Evolutionary conservation across 1,284 basidiomycete genomes (phyloP), one percentile per base, ranked within the genome.

Genomic region (Grifola frondosa): DNA sequence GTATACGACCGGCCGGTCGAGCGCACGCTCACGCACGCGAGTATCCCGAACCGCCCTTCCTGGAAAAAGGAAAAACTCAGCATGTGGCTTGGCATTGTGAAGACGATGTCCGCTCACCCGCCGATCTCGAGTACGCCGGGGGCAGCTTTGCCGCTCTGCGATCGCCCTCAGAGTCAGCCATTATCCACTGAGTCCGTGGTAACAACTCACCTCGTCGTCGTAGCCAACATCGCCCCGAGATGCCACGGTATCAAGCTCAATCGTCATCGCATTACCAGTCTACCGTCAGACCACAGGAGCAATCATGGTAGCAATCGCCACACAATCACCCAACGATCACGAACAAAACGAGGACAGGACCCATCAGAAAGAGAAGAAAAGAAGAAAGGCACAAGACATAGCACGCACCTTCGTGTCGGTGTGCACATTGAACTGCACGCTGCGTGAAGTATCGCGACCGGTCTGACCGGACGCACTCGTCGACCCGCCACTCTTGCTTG

Each of bases 361-460:
- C 6, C 32, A 6, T 11, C 21, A 9, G 15, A 8, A 30, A 9
- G 24, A 19, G 22, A 17, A 22, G 17, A 28, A 17, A 23, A 10
- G 10, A 9, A 42, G 10, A n/a, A 16, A 21, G 26, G 13, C n/a
- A n/a, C n/a, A n/a, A n/a, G n/a, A n/a, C n/a, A 39, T 12, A 12
- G 12, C 8, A 28, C 55, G 30, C 23, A 53, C 55, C 53, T 58
- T 57, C 22, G 38, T 41, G 17, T 53, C 50, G 15, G 47, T 43
- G 30, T 52, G 24, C 12, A 53, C 50, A 37, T 44, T 46, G 44
- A 59, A 56, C 31, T 59, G 57, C 19, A 57, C 47, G 40, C 52
- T 53, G 34, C 44, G 44, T 10, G 44, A 40, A n/a, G 51, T 49
- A 9, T 42, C 45, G 22, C 37, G 30, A n/a, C n/a, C n/a, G 8